These are phyloP conservation scores for Eucalyptus leucophloia DNA, from an alignment of 345 rosid genomes.

Conservation along the genomic window DNA sequence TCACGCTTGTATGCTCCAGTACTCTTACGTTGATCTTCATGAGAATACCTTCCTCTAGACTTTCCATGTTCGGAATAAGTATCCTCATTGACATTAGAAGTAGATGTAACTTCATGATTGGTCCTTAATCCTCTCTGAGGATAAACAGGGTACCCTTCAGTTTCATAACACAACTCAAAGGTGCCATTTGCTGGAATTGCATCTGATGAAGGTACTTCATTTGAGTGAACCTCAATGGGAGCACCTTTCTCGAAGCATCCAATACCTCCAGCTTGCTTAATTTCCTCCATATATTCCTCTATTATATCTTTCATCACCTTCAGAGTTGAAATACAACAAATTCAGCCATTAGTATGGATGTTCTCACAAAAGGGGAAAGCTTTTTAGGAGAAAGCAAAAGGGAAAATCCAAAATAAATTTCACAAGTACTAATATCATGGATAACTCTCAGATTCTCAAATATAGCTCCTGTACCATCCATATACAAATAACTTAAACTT, in stretches of 20 bases:
- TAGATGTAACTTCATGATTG: slow-evolving; percentile 1
- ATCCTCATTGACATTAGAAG: slow-evolving; percentile 7
- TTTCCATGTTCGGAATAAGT: slow-evolving; percentile 8
- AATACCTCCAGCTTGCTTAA: slow-evolving; percentile 82
- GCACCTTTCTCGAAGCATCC: slow-evolving; percentile 62
- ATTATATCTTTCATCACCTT: slow-evolving; percentile 86
- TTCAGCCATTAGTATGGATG: not conserved
- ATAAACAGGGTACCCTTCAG: not conserved
- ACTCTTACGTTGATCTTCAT: slow-evolving; percentile 1
- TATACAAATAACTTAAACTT: not conserved
- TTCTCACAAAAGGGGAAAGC: not conserved
- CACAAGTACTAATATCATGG: not conserved
- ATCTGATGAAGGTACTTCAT: slow-evolving; percentile 3
- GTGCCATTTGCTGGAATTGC: not conserved
- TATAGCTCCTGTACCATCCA: not conserved
- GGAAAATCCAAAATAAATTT: not conserved
- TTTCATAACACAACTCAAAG: slow-evolving; percentile 6
- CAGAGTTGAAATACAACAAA: not conserved
- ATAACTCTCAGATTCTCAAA: not conserved
- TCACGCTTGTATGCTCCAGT: slow-evolving; percentile 6
- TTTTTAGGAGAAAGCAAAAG: not conserved
- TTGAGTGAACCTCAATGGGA: slow-evolving; percentile 13
- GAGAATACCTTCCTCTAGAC: slow-evolving; percentile 2
- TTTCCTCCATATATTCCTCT: slow-evolving; percentile 71
- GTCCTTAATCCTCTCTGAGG: slow-evolving; percentile 7